Evolutionary conservation across 2,329 filamentous ascomycete species (phyloP).

Genomic region (Escovopsis sp.): DNA sequence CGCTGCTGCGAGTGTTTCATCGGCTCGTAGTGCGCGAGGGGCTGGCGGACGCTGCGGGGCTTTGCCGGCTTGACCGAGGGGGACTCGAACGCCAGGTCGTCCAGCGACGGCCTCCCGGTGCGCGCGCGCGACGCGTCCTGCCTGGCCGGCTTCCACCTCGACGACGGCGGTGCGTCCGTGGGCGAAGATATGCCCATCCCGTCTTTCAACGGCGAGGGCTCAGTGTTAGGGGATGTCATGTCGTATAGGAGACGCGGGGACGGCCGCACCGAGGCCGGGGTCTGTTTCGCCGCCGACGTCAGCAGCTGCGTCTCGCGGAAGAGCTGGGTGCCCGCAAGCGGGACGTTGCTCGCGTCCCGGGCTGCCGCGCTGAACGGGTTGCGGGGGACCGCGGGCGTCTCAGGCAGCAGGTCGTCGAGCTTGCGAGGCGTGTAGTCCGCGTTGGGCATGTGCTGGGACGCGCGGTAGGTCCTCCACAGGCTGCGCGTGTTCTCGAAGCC

Average conservation of each 20-base stretch:
- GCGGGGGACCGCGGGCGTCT: constrained; percentile 34
- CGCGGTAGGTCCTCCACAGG: constrained; percentile 23
- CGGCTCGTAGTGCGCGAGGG: constrained; percentile 28
- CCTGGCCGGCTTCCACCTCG: constrained; percentile 22
- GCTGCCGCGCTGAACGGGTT: constrained; percentile 31
- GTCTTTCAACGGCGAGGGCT: constrained; percentile 35
- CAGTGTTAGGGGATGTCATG: constrained; percentile 30
- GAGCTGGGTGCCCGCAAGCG: constrained; percentile 31
- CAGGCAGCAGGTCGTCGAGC: constrained; percentile 17
- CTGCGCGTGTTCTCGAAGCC: constrained; percentile 24
- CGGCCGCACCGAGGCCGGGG: constrained; percentile 43
- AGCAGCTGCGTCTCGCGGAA: constrained; percentile 40
- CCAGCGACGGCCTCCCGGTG: constrained; percentile 8
- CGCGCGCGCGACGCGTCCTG: constrained; percentile 15
- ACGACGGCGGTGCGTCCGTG: constrained; percentile 25
- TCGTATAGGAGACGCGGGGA: constrained; percentile 35
- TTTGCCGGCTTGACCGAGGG: constrained; percentile 14
- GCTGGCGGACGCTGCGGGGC: constrained; percentile 14
- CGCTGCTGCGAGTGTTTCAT: constrained; percentile 32
- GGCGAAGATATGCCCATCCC: constrained; percentile 33
- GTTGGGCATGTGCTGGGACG: constrained; percentile 18
- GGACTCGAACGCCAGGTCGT: constrained; percentile 23
- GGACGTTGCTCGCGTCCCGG: constrained; percentile 16
- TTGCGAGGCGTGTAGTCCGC: constrained; percentile 18
- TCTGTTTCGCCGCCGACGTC: constrained; percentile 37